Conservation (phyloP, 257 asterid species). For the Cynanchum wilfordii region DNA sequence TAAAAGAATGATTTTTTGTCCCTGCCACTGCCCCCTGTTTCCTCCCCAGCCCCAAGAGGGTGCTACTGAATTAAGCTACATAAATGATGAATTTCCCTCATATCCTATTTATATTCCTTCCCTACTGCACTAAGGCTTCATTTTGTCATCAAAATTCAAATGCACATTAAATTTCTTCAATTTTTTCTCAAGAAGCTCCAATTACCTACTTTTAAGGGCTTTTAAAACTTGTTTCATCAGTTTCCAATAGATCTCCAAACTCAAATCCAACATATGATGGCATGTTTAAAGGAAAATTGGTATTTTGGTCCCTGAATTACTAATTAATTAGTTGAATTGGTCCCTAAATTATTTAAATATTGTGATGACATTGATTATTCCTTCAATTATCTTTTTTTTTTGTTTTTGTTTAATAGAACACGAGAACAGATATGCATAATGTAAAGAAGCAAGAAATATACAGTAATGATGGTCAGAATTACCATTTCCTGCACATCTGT, state of each 20-base stretch:
- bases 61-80: not conserved
- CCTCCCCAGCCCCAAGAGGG: not conserved
- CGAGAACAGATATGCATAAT: not conserved
- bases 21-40: not conserved
- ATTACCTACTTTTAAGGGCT: not conserved
- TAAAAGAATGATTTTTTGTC: not conserved
- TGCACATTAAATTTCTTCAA: not conserved
- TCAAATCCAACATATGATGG: not conserved
- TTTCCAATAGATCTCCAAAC: not conserved
- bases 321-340: too few species aligned
- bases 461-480: constrained; percentile 8
- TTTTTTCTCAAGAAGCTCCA: not conserved
- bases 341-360: too few species aligned
- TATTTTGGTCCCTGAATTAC: too few species aligned
- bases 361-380: too few species aligned
- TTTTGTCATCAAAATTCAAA: not conserved
- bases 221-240: not conserved
- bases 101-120: not conserved
- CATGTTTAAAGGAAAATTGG: too few species aligned
- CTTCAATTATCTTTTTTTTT: too few species aligned
- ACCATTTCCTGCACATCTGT: constrained; percentile 91
- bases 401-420: not conserved
- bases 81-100: not conserved
- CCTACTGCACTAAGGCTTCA: not conserved
- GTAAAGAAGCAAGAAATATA: not conserved